phyloP scores from a whole-genome alignment of 164 flowering plant genomes.

The Euptelea pleiosperma region DNA sequence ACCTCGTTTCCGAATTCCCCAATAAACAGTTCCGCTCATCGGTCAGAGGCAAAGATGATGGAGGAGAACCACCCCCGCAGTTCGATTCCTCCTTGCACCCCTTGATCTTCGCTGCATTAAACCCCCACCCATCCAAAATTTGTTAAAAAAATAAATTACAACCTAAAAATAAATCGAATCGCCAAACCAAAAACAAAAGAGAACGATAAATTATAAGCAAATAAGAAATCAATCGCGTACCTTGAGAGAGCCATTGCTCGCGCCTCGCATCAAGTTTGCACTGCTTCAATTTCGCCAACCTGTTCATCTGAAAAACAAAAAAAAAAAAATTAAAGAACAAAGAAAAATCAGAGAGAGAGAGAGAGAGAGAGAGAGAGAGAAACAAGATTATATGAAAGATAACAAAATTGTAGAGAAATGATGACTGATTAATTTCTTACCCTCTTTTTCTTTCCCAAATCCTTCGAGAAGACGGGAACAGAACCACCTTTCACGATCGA shows the following conservation, averaged over 20 bases:
- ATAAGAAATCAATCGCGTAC: slow-evolving; percentile 20
- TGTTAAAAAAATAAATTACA: neutral
- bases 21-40: slow-evolving; percentile 17
- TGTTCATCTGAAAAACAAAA: slow-evolving; percentile 46
- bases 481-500: slow-evolving; percentile 44
- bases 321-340: slow-evolving; percentile 1
- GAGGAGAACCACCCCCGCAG: slow-evolving; percentile 22
- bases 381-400: no score
- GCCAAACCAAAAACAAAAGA: neutral
- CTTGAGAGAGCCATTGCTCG: slow-evolving; percentile 65
- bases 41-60: slow-evolving; percentile 9
- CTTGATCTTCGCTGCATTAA: slow-evolving; percentile 47
- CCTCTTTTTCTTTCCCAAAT: slow-evolving; percentile 67
- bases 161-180: neutral
- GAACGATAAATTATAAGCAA: neutral
- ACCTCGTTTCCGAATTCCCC: slow-evolving; percentile 34
- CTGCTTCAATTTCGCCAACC: slow-evolving; percentile 82
- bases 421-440: slow-evolving; percentile 23
- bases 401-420: neutral
- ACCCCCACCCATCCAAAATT: slow-evolving; percentile 5
- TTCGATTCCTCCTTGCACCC: slow-evolving; percentile 41
- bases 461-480: slow-evolving; percentile 37
- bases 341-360: neutral
- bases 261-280: slow-evolving; percentile 78
- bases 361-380: no score